Conservation (phyloP, 2,329 filamentous ascomycete genomes). For the Cercospora sojina region DNA sequence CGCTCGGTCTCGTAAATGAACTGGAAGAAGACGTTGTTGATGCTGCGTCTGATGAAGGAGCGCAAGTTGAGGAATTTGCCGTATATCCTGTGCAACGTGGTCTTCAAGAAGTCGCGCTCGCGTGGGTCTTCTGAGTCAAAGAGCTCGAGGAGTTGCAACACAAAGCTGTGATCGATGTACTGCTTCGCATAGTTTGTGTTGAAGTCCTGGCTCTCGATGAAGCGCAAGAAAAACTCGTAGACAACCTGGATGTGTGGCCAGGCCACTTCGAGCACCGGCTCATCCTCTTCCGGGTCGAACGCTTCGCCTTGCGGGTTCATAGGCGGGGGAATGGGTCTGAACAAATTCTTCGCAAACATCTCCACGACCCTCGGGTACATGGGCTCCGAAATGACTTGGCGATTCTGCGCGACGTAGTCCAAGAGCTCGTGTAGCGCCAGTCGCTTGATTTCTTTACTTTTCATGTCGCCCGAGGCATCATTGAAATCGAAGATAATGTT, state of each 20-base stretch:
- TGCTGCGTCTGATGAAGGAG: constrained; percentile 94
- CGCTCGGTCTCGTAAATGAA: constrained; percentile 98
- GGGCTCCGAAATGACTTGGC: constrained; percentile 95
- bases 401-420: constrained; percentile 97
- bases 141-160: constrained; percentile 89
- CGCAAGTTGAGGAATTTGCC: constrained; percentile 97
- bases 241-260: constrained; percentile 99
- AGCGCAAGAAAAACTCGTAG: constrained; percentile 97
- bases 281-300: constrained; percentile 97
- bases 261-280: constrained; percentile 94
- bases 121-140: constrained; percentile 98
- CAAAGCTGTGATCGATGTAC: constrained; percentile 97
- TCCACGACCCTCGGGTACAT: constrained; percentile 99
- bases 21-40: constrained; percentile 99
- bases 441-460: constrained; percentile 99
- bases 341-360: constrained; percentile 99
- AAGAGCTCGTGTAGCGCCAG: constrained; percentile 92
- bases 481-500: constrained; percentile 99
- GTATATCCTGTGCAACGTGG: constrained; percentile 95
- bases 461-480: constrained; percentile 97
- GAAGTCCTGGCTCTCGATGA: constrained; percentile 99
- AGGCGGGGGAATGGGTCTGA: constrained; percentile 92
- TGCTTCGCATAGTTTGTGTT: constrained; percentile 99
- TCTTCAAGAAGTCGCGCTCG: constrained; percentile 96
- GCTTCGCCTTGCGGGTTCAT: constrained; percentile 98